Base-by-base conservation (phyloP, 768 basidiomycete species). In the Cystofilobasidium bisporidii region DNA sequence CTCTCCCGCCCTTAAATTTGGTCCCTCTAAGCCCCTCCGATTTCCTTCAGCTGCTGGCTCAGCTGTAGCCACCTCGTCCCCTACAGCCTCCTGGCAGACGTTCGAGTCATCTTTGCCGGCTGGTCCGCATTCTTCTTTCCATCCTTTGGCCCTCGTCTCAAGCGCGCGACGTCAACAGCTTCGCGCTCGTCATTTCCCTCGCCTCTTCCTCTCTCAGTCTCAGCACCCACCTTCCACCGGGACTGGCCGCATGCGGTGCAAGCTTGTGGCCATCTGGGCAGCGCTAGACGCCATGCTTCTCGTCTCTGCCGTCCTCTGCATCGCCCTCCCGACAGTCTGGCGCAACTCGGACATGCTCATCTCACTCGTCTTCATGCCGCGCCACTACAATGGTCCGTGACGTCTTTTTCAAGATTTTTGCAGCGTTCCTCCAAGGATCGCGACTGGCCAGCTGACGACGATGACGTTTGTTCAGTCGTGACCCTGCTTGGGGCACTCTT, bases 311-410 rank as follows among this genome's bases (percentile, higher is more conserved):
- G 78, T 80, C 48, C 68, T 91, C 61, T 78, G 84, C 17, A 78
- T 92, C 67, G 81, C 81, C 48, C 78, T 90, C 58, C 87, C 88
- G 22, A 78, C 91, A 65, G 73, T 87, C 41, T 91, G 87, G 87
- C 81, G 84, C 63, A 78, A 79, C 53, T 81, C 84, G 11, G 82
- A 87, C 72, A 74, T 87, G n/a, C 78, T 92, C 66, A 79, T 87
- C 77, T 89, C 89, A 75, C 80, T 89, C 79, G 83, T 87, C 38
- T 77, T 92, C 61, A 82, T 81, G 68, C 72, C 76, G 18, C 72
- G 79, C 57, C 82, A 87, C 71, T 79, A 89, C 47, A 83, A 80
- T 33, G 82, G 89, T 87, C 10, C 32, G 11, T 32, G n/a, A 12
- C 24, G 24, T 55, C 30, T 63, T 30, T n/a, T n/a, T n/a, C n/a